phyloP scores from a whole-genome alignment of 768 basidiomycete genomes.

The Mycena galericulata region DNA sequence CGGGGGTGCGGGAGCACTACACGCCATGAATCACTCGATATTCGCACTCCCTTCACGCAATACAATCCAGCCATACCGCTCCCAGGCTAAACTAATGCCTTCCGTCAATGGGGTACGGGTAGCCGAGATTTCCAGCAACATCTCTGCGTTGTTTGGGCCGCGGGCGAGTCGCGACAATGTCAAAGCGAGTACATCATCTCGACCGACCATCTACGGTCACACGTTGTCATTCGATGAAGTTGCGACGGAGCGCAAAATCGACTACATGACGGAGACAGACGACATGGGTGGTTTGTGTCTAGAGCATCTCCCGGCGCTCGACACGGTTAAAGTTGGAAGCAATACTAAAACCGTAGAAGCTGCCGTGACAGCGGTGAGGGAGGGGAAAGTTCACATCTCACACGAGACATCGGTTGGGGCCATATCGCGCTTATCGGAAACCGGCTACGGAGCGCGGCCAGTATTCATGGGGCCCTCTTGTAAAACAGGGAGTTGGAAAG shows the following conservation, averaged over 20 bases:
- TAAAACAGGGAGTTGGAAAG: conserved; percentile 31
- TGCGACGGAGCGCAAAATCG: background rate
- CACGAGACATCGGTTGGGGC: conserved; percentile 11
- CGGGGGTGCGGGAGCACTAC: conserved; percentile 3
- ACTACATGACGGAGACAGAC: conserved; percentile 3
- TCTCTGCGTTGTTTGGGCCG: conserved; percentile 1
- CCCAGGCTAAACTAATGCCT: background rate
- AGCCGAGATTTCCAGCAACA: background rate
- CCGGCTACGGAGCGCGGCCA: conserved; percentile 36
- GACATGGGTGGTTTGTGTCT: conserved; percentile 11
- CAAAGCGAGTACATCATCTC: background rate
- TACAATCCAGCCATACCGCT: conserved; percentile 15
- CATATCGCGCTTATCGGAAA: conserved; percentile 23
- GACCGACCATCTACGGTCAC: background rate
- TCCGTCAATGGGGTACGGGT: background rate
- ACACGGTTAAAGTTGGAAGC: conserved; percentile 1
- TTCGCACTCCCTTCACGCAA: conserved; percentile 4
- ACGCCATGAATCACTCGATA: conserved; percentile 8
- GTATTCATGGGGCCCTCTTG: conserved; percentile 38
- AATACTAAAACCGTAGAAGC: background rate
- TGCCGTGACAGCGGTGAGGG: background rate
- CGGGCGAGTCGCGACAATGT: background rate
- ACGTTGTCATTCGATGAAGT: conserved; percentile 11
- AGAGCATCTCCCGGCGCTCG: background rate
- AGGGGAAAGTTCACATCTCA: conserved; percentile 7